Evolutionary conservation across 495 filamentous ascomycete genomes (phyloP).

Genomic region (Xylaria flabelliformis): DNA sequence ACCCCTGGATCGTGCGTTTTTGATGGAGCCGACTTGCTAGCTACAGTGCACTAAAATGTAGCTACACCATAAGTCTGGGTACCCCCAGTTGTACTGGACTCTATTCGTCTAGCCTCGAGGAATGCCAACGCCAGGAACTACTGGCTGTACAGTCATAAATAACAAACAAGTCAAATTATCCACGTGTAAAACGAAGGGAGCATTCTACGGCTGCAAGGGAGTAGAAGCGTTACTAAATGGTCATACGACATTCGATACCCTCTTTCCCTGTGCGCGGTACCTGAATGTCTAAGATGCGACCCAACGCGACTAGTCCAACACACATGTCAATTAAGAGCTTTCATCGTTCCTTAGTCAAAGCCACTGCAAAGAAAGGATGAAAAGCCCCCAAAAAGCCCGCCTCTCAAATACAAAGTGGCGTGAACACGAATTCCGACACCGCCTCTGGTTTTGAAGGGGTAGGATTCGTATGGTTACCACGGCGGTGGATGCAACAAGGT

Average conservation of each 20-base stretch:
- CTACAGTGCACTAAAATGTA: not conserved
- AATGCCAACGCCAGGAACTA: not conserved
- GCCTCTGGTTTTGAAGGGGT: constrained; percentile 16
- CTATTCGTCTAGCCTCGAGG: constrained; percentile 1
- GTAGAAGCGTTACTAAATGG: not conserved
- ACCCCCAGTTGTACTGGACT: not conserved
- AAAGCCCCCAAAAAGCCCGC: not conserved
- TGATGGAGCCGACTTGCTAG: not conserved
- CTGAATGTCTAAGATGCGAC: not conserved
- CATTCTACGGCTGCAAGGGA: not conserved
- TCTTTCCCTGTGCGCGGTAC: not conserved
- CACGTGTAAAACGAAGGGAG: not conserved
- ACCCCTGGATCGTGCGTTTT: constrained; percentile 12
- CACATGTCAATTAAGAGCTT: not conserved
- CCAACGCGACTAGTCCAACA: not conserved
- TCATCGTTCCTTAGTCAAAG: not conserved
- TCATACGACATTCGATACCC: constrained; percentile 10
- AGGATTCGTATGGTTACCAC: constrained; percentile 27
- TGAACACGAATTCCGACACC: constrained; percentile 8
- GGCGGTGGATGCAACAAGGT: constrained; percentile 24
- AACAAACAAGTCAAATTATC: constrained; percentile 1
- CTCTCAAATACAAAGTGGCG: constrained; percentile 1
- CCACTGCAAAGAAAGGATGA: constrained; percentile 19
- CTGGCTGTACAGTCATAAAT: not conserved
- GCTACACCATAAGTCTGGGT: not conserved